phyloP scores from a whole-genome alignment of 2,329 filamentous ascomycete genomes.

The Thermoascus crustaceus region DNA sequence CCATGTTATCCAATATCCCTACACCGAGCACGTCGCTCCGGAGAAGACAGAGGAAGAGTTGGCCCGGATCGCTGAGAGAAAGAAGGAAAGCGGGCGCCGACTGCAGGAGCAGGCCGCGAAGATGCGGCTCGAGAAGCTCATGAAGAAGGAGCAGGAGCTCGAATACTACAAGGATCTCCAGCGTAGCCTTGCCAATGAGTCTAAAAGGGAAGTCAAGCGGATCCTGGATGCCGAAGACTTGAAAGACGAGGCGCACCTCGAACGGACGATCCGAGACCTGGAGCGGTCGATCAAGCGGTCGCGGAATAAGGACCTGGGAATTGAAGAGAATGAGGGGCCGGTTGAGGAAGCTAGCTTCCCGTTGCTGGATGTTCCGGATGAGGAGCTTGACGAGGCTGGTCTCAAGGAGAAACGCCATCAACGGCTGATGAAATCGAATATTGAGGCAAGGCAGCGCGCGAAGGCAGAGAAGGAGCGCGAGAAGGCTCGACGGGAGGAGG shows the following conservation, averaged over 20 bases:
- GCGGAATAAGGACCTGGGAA: conserved; percentile 85
- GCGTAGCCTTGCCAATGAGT: conserved; percentile 60
- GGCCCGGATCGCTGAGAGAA: conserved; percentile 79
- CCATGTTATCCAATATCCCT: conserved; percentile 84
- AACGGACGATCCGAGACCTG: conserved; percentile 76
- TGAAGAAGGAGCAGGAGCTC: conserved; percentile 90
- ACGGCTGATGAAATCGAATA: conserved; percentile 84
- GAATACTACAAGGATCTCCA: conserved; percentile 89
- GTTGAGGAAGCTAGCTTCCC: conserved; percentile 74
- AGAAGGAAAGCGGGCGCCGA: conserved; percentile 85
- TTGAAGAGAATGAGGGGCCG: conserved; percentile 71
- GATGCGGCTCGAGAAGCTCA: conserved; percentile 89
- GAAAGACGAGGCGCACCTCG: conserved; percentile 80
- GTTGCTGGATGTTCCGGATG: conserved; percentile 80
- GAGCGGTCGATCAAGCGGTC: conserved; percentile 85
- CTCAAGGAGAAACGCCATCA: conserved; percentile 91
- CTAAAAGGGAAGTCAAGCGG: conserved; percentile 83
- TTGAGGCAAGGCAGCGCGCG: conserved; percentile 85
- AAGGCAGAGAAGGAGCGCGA: conserved; percentile 95
- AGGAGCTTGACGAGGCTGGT: conserved; percentile 82
- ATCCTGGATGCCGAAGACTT: conserved; percentile 85
- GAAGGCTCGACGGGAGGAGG: conserved; percentile 73
- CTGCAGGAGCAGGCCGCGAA: conserved; percentile 94
- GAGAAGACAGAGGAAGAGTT: conserved; percentile 95
- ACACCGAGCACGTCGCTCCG: conserved; percentile 77